Base-by-base conservation (phyloP, 2,329 filamentous ascomycete species). In the Penicillium glabrum region DNA sequence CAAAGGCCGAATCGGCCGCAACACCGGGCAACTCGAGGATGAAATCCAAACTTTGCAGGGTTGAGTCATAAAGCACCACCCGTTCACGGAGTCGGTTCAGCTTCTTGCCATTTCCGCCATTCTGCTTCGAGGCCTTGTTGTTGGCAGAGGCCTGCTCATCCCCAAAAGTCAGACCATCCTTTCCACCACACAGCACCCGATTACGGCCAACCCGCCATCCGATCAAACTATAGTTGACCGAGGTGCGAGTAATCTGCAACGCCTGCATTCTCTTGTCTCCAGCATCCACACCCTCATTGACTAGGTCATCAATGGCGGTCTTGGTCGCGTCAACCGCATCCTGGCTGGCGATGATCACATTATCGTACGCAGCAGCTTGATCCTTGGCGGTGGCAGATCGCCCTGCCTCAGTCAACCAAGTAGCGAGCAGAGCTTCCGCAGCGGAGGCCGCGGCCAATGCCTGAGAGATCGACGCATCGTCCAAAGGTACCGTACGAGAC, bases 181-280 rank as follows among this genome's bases (percentile, higher is more conserved):
- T 82, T 7, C 84, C 79, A n/a, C 93, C 93, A 51, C 91, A 90
- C 60, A 99, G 79, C 0, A 96, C 89, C 53, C 95, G 84, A 74
- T 99, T 98, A 47, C 95, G 88, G 26, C 93, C 93, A 61, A 98
- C 90, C 72, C 95, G 85, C 93, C 93, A 98, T 69, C 91, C 93
- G 55, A 99, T 89, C 75, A 97, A 86, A 63, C 91, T 90, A 73
- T 96, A 98, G 74, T 95, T 96, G 55, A 98, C 91, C 1, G 93
- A 92, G 0, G 96, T 96, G 59, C 90, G 89, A 3, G 93, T 96
- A 57, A 99, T 89, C 64, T 96, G 93, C 46, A 99, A 79, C 66
- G 92, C 88, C 76, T 99, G 95, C 87, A 99, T 92, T 56, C 91
- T 86, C 35, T 86, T 78, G 69, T 99, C 93, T 55, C 91, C 87